Conservation (phyloP, 495 filamentous ascomycete species). For the Xylaria curta region DNA sequence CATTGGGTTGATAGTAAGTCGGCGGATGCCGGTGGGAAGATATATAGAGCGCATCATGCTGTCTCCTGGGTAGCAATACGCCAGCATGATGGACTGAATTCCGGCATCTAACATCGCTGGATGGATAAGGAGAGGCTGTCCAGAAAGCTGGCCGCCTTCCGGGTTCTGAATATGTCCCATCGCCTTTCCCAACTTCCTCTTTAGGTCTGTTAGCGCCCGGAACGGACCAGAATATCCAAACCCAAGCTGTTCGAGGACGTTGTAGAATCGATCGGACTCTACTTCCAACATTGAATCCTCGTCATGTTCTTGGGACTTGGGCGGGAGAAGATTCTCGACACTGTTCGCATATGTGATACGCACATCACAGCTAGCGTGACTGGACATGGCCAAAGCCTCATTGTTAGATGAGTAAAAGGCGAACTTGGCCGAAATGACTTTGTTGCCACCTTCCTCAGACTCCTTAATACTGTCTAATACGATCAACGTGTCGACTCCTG, state of each 20-base stretch:
- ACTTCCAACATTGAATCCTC: neutral
- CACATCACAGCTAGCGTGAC: neutral
- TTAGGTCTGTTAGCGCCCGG: neutral
- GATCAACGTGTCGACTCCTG: neutral
- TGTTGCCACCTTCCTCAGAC: neutral
- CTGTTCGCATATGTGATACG: neutral
- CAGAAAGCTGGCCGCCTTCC: neutral
- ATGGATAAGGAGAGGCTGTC: conserved; percentile 27
- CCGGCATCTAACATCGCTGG: conserved; percentile 38
- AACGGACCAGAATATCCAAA: conserved; percentile 30
- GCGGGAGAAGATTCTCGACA: neutral
- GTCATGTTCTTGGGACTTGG: neutral
- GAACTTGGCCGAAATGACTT: neutral
- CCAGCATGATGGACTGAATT: conserved; percentile 38
- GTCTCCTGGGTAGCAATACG: conserved; percentile 32
- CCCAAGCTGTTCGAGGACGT: conserved; percentile 24
- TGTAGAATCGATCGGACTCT: conserved; percentile 27
- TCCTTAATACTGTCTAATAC: neutral
- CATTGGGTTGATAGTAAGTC: conserved; percentile 25
- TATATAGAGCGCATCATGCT: conserved; percentile 30
- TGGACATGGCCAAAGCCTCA: neutral
- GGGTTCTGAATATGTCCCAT: conserved; percentile 2
- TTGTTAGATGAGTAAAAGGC: neutral
- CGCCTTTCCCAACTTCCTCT: conserved; percentile 14
- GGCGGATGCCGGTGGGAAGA: conserved; percentile 34